Conservation (phyloP, 768 basidiomycete genomes). For the Exsudoporus frostii region DNA sequence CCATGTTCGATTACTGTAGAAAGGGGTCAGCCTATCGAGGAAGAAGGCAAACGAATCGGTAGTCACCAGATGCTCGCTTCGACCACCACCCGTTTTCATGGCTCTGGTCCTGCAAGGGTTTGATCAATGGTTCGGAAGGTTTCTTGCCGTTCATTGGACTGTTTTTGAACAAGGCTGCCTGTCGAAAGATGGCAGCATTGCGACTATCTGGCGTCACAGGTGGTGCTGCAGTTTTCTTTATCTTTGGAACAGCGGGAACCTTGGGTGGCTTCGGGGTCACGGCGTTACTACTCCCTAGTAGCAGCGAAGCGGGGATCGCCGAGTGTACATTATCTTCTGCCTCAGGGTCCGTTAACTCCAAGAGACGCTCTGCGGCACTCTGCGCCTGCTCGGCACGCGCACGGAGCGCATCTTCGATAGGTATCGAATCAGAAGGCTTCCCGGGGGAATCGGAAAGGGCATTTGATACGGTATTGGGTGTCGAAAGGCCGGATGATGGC, state of each 20-base stretch:
- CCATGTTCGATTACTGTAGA: conserved; percentile 43
- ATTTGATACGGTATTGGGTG: conserved; percentile 51
- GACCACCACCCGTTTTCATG: conserved; percentile 84
- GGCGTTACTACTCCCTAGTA: conserved; percentile 41
- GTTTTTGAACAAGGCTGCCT: conserved; percentile 78
- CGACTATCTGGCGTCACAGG: conserved; percentile 69
- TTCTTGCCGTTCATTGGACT: conserved; percentile 63
- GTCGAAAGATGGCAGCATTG: conserved; percentile 57
- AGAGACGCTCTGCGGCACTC: conserved; percentile 82
- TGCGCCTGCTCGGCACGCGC: conserved; percentile 92
- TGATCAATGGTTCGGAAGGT: conserved; percentile 56
- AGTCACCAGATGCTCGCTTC: conserved; percentile 69
- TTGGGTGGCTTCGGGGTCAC: conserved; percentile 36
- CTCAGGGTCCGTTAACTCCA: conserved; percentile 84
- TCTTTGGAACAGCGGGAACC: conserved; percentile 36
- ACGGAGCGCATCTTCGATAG: conserved; percentile 79
- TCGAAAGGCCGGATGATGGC: conserved; percentile 50
- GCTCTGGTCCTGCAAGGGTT: conserved; percentile 62
- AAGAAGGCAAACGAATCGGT: neutral
- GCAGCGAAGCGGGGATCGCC: conserved; percentile 52
- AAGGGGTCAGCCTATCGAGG: conserved; percentile 8
- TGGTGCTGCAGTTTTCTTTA: conserved; percentile 29
- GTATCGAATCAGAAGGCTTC: conserved; percentile 44
- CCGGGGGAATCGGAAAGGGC: conserved; percentile 53
- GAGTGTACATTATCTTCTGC: conserved; percentile 53